Base-by-base conservation (phyloP, 441 rosid genomes). In the Isatis lusitanica region DNA sequence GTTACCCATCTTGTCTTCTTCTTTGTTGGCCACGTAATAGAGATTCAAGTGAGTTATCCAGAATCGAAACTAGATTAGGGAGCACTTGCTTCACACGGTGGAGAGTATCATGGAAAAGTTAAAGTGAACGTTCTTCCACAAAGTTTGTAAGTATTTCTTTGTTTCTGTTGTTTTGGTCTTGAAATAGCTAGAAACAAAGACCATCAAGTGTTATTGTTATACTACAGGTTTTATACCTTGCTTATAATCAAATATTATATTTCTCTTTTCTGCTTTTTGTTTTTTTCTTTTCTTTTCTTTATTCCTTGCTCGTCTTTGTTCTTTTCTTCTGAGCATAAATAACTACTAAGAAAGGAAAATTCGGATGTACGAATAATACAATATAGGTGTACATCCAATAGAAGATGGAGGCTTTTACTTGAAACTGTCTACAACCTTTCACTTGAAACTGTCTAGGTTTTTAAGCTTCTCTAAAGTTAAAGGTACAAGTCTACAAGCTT, bases 1-100 rank as follows among this genome's bases (percentile, higher is more conserved):
- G 0, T 70, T 55, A 15, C 43, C 74, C 85, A 82, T 79, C 74
- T 77, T 77, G 68, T 63, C 44, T 65, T 59, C 48, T 15, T 42
- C 59, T 53, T 53, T 17, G 33, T 13, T 26, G 28, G 5, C 53
- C 53, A 48, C 53, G 28, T 17, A 15, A 15, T 44, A 10, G 24
- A 31, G 40, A 31, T 33, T 56, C 42, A 56, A 40, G 42, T 56
- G 62, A 57, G 44, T 12, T 40, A 40, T 26, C 39, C 9, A 7
- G 39, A 36, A 13, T 9, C 18, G 18, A 53, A 53, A 56, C 61
- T 56, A 3, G 43, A 11, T 40, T 40, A 11, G n/a, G n/a, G 44
- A 40, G 17, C 17, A 43, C 68, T 63, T 74, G 64, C 55, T 67
- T 43, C 15, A 58, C 70, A 59, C 66, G 66, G 9, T 77, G 74